Base-by-base conservation (phyloP, 257 asterid genomes). In the Dorcoceras hygrometricum region DNA sequence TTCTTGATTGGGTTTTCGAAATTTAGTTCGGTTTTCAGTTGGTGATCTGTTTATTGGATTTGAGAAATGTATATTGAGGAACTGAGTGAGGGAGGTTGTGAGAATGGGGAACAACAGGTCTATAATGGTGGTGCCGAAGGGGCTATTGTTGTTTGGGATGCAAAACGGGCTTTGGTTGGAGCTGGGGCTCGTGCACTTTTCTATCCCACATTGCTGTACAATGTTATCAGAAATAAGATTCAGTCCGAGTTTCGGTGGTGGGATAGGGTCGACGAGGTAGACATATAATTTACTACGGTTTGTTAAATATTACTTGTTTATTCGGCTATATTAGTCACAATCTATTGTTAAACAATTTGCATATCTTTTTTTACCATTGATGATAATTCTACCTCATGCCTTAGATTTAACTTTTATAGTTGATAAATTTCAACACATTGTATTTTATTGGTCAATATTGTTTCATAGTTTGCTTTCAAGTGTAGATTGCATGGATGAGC, bases 241-340 rank as follows among this genome's bases (percentile, higher is more conserved):
- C 89, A 92, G 73, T 11, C 97, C 3, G 98, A 89, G 82, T 92
- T 92, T 74, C 96, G 84, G 10, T 92, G 98, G 98, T 92, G 97
- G 98, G 98, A 92, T 79, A 79, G 88, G 76, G 93, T 92, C 69
- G 93, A 92, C 66, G 89, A 92, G 98, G 98, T 89, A 85, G 68
- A 8, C 50, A 43, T 56, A 43, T 12, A 34, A 11, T 59, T 43
- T 57, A 28, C 66, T 2, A 23, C 66, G 20, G 16, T 31, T 8
- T 62, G 57, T 34, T 39, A 59, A 1, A 26, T n/a, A 10, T 57
- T 6, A 51, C n/a, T 64, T 59, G 12, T 53, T 34, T 25, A 19
- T 14, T 57, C 12, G 1, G 57, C 4, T 62, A 51, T 31, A 55
- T 72, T 32, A 56, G 53, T 43, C 63, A 28, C 31, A 16, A 14